A percentile compares a stretch with the other conserved stretches of the same genome.
Evolutionary conservation across 2,329 filamentous ascomycete genomes (phyloP).

Genomic region (Drechslerella stenobrocha): DNA sequence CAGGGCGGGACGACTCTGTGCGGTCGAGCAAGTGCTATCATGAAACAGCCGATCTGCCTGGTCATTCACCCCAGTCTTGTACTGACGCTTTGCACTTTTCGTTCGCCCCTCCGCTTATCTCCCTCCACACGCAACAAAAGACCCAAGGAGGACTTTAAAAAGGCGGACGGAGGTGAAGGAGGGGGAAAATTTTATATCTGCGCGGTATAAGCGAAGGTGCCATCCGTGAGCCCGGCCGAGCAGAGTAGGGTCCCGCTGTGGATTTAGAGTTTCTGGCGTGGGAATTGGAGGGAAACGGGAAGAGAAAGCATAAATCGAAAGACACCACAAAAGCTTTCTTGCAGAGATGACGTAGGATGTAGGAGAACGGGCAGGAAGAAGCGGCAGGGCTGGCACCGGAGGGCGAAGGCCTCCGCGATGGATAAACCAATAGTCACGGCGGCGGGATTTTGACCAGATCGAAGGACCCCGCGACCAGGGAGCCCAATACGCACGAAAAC

Average conservation of each 20-base stretch:
- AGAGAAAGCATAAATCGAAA: neutral
- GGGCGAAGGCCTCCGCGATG: neutral
- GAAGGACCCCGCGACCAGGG: neutral
- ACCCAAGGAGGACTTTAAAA: constrained; percentile 10
- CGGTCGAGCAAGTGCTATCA: constrained; percentile 13
- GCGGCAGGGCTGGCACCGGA: neutral
- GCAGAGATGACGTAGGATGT: constrained; percentile 26
- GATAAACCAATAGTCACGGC: neutral
- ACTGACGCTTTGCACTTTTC: too few species aligned
- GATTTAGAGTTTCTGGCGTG: constrained; percentile 15
- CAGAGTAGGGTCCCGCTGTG: constrained; percentile 19
- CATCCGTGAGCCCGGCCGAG: constrained; percentile 16
- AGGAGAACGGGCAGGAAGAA: neutral
- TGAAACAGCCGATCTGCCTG: constrained; percentile 32
- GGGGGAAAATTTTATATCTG: constrained; percentile 15
- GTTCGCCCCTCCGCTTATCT: constrained; percentile 31
- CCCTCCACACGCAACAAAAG: constrained; percentile 7
- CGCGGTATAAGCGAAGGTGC: too few species aligned
- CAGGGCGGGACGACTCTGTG: constrained; percentile 8
- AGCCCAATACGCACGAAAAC: neutral
- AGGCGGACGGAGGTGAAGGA: constrained; percentile 33
- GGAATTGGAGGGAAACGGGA: constrained; percentile 16
- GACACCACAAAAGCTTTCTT: constrained; percentile 11
- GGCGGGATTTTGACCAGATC: too few species aligned
- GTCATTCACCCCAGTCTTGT: too few species aligned